Evolutionary conservation across 164 flowering plant genomes (phyloP), one percentile per base, ranked within the genome.

Genomic region (Echeveria elegans): DNA sequence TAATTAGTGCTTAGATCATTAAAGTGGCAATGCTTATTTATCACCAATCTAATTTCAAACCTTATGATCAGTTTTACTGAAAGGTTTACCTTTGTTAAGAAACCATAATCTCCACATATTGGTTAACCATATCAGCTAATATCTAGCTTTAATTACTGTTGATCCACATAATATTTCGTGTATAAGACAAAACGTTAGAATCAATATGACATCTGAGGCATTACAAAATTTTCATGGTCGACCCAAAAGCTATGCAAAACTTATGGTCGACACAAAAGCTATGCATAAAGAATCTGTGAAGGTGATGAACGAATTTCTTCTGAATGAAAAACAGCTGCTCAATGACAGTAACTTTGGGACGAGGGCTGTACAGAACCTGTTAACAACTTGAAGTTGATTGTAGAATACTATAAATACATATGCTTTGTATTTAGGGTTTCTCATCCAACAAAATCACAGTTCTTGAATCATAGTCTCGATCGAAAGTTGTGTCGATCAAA

Each of bases 401-500:
- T 28, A 56, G 12, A 26, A 9, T 14, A 56, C 7, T 56, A 56
- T 56, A 56, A 56, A 56, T 56, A 28, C 34, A 29, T 29, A 12
- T 12, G 61, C 61, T 26, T 56, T 26, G 61, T 26, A 56, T 56
- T 56, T 56, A 56, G 61, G 34, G 31, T 56, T 56, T 56, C 61
- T 28, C 61, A 56, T 26, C 61, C 61, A 28, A 28, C 19, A 34
- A n/a, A 48, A 48, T n/a, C n/a, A n/a, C n/a, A n/a, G n/a, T n/a
- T n/a, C n/a, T n/a, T n/a, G n/a, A 53, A 53, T 23, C 59, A 7
- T 53, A 26, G 59, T 5, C 58, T 50, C 11, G 58, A 50, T 21
- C 24, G 15, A 53, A 53, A 53, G n/a, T n/a, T n/a, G n/a, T n/a
- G n/a, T n/a, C n/a, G n/a, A n/a, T n/a, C n/a, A n/a, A n/a, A n/a